These are phyloP conservation scores for Fomitopsis pinicola DNA, from an alignment of 1,284 basidiomycete genomes.

Conservation along the genomic window DNA sequence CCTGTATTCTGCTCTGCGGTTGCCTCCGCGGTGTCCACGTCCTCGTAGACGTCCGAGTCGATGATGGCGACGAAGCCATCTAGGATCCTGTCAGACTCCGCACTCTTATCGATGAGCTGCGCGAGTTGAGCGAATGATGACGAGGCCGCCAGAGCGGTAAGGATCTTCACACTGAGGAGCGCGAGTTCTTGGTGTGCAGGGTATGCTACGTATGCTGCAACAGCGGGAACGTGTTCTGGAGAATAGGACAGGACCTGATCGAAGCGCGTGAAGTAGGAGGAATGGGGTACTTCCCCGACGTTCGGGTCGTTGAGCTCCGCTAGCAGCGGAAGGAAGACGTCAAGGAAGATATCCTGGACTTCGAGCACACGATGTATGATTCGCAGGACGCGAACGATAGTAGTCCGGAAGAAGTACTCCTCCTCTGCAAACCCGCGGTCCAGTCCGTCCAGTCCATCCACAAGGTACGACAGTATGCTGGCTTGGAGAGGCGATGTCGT, in stretches of 20 bases:
- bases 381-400: constrained; percentile 77
- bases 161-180: constrained; percentile 77
- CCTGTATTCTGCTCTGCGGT: constrained; percentile 61
- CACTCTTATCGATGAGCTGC: constrained; percentile 77
- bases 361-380: constrained; percentile 83
- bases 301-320: constrained; percentile 58
- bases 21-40: constrained; percentile 54
- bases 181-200: constrained; percentile 71
- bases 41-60: constrained; percentile 56
- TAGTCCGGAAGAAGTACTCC: constrained; percentile 68
- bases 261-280: constrained; percentile 70
- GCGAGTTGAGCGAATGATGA: constrained; percentile 66
- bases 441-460: constrained; percentile 73
- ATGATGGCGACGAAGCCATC: constrained; percentile 76
- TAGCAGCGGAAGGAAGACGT: constrained; percentile 81
- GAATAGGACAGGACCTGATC: constrained; percentile 82
- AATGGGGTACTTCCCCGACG: constrained; percentile 50
- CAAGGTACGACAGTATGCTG: constrained; percentile 72
- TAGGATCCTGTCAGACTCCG: constrained; percentile 84
- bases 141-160: constrained; percentile 63
- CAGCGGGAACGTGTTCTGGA: constrained; percentile 74
- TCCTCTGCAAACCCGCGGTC: constrained; percentile 67
- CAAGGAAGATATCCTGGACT: constrained; percentile 86
- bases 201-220: constrained; percentile 81
- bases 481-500: constrained; percentile 69